A percentile compares a stretch with the other conserved stretches of the same genome.
phyloP scores from a whole-genome alignment of 208 protist species.

The Crithidia expoeki region DNA sequence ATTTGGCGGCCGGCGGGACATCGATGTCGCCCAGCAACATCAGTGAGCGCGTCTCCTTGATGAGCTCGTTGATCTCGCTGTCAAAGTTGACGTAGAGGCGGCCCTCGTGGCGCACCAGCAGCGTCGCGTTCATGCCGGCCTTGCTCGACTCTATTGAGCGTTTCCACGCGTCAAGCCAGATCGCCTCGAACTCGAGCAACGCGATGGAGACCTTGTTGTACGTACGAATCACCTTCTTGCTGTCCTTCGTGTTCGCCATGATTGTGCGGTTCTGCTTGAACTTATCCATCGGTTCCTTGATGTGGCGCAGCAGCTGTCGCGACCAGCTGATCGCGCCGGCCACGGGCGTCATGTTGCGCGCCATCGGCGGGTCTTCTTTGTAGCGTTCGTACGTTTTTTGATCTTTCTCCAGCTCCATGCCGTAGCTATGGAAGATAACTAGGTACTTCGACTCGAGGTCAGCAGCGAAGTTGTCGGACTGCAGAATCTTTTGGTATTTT shows the following conservation, averaged over 20 bases:
- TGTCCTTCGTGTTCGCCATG: conserved; percentile 95
- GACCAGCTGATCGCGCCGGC: conserved; percentile 96
- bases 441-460: conserved; percentile 96
- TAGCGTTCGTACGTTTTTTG: conserved; percentile 96
- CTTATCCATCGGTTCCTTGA: conserved; percentile 96
- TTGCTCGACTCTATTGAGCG: conserved; percentile 94
- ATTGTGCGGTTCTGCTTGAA: conserved; percentile 95
- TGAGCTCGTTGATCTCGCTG: conserved; percentile 95
- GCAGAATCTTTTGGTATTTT: conserved; percentile 94
- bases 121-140: conserved; percentile 94
- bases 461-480: conserved; percentile 90
- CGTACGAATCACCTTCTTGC: conserved; percentile 95
- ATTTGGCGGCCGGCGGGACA: conserved; percentile 86
- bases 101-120: conserved; percentile 95
- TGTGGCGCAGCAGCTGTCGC: conserved; percentile 95
- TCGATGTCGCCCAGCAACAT: conserved; percentile 94
- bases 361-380: conserved; percentile 94
- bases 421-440: conserved; percentile 97
- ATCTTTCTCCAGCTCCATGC: conserved; percentile 94
- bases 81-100: conserved; percentile 98
- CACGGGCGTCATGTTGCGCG: conserved; percentile 95
- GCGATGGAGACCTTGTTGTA: conserved; percentile 96
- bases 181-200: conserved; percentile 96
- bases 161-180: conserved; percentile 96
- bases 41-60: conserved; percentile 95